Evolutionary conservation across 192 early-diverging fungal genomes (phyloP).

Genomic region (Entomortierella parvispora): DNA sequence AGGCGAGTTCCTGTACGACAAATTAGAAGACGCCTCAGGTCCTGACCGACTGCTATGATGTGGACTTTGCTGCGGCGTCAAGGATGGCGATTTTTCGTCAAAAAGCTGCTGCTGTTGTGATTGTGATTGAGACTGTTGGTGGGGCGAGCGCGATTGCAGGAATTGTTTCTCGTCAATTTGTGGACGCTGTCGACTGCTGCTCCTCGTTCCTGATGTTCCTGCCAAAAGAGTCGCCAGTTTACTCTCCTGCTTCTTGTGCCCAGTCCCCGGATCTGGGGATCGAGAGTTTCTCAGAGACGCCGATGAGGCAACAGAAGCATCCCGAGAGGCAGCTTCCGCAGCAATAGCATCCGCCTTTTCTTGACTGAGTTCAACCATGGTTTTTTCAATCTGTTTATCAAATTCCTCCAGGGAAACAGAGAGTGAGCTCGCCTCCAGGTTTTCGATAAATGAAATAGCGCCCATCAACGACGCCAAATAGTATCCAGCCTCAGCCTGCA

Average conservation of each 20-base stretch:
- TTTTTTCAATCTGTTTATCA: conserved; percentile 75
- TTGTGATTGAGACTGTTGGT: too few relatives aligned
- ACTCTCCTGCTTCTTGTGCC: conserved; percentile 45
- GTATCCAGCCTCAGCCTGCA: conserved; percentile 84
- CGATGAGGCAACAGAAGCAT: neutral
- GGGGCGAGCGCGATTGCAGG: neutral
- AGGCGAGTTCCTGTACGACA: conserved; percentile 35
- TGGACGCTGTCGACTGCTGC: conserved; percentile 19
- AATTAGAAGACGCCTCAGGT: neutral
- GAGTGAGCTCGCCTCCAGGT: conserved; percentile 79
- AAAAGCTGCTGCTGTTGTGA: conserved; percentile 13
- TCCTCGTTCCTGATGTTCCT: conserved; percentile 49
- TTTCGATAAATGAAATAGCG: conserved; percentile 82
- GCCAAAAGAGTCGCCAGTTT: conserved; percentile 55
- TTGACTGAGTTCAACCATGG: conserved; percentile 75
- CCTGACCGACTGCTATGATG: conserved; percentile 7
- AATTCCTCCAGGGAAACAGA: conserved; percentile 83
- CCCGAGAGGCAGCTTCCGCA: neutral
- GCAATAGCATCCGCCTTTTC: conserved; percentile 50
- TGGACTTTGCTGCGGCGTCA: too few relatives aligned
- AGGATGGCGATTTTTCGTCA: neutral
- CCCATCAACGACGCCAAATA: conserved; percentile 78
- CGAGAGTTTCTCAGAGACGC: conserved; percentile 20
- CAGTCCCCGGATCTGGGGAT: neutral
- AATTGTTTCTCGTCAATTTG: conserved; percentile 33